These are phyloP conservation scores for Taphrina betulina DNA, from an alignment of 1,139 yeast species.

Conservation along the genomic window DNA sequence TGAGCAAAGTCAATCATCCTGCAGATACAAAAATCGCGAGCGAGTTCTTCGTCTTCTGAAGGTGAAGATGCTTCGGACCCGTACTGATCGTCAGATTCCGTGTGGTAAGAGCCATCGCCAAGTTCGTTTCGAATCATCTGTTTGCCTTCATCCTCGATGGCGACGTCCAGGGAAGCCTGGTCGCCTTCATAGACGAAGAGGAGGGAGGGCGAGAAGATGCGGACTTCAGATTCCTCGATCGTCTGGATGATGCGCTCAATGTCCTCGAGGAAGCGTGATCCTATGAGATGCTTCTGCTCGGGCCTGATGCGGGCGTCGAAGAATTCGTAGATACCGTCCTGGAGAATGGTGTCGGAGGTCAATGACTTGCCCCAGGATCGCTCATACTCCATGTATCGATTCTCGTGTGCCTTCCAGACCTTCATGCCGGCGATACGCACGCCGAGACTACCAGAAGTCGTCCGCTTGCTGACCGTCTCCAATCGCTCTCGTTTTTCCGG, in stretches of 20 bases:
- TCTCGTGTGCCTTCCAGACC: slow-evolving; percentile 46
- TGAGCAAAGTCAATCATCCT: slow-evolving; percentile 86
- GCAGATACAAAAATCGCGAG: slow-evolving; percentile 36
- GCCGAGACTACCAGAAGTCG: slow-evolving; percentile 77
- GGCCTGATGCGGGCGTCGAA: slow-evolving; percentile 46
- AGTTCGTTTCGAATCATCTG: slow-evolving; percentile 41
- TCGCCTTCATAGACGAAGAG: slow-evolving; percentile 75
- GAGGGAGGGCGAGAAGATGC: slow-evolving; percentile 73
- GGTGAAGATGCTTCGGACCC: slow-evolving; percentile 14
- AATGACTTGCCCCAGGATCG: slow-evolving; percentile 71
- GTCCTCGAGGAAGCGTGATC: slow-evolving; percentile 54
- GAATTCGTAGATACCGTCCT: slow-evolving; percentile 45
- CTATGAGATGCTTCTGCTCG: slow-evolving; percentile 44
- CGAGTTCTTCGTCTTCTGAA: slow-evolving; percentile 20
- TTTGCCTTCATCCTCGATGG: slow-evolving; percentile 43
- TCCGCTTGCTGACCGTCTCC: slow-evolving; percentile 58
- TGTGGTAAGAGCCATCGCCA: slow-evolving; percentile 9
- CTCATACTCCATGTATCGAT: slow-evolving; percentile 54
- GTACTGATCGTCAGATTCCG: neutral
- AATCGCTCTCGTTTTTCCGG: slow-evolving; percentile 64
- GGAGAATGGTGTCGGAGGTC: slow-evolving; percentile 48
- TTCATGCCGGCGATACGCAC: slow-evolving; percentile 90
- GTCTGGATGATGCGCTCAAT: slow-evolving; percentile 66
- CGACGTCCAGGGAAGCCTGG: slow-evolving; percentile 43
- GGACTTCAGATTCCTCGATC: slow-evolving; percentile 58